Conservation (phyloP, 73 alveolate species). For the Vitrella brassicaformis region DNA sequence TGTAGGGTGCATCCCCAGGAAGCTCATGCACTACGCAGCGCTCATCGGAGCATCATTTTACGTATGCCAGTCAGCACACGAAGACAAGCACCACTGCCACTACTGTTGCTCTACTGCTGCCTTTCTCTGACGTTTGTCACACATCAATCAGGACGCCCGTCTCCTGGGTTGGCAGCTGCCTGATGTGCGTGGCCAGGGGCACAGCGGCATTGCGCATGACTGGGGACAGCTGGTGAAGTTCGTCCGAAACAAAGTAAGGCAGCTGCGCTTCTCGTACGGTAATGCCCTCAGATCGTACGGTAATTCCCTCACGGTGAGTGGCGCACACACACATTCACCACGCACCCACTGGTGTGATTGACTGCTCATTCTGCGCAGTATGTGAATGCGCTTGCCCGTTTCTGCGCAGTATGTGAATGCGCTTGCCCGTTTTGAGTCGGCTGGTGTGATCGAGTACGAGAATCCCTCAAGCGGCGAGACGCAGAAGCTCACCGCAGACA, state of each 20-base stretch:
- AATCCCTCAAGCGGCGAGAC: constrained; percentile 64
- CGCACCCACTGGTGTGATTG: not conserved
- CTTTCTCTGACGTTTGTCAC: too few relatives aligned
- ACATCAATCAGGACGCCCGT: too few relatives aligned
- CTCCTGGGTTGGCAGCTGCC: constrained; percentile 35
- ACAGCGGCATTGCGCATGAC: too few relatives aligned
- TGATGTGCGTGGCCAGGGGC: constrained; percentile 53
- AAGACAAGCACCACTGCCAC: too few relatives aligned
- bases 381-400: constrained; percentile 52
- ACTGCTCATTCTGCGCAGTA: constrained; percentile 35
- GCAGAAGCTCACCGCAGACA: constrained; percentile 55
- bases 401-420: constrained; percentile 67
- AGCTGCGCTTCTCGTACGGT: not conserved
- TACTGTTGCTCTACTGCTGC: too few relatives aligned
- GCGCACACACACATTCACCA: not conserved
- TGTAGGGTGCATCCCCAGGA: constrained; percentile 89
- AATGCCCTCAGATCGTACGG: not conserved
- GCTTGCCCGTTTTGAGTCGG: constrained; percentile 74
- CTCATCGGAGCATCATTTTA: too few relatives aligned
- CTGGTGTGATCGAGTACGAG: constrained; percentile 67
- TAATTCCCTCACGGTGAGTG: not conserved
- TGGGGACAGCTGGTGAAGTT: not conserved
- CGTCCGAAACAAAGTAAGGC: not conserved
- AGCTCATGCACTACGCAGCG: constrained; percentile 95
- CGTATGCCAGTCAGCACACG: too few relatives aligned